Evolutionary conservation across 1,284 basidiomycete species (phyloP).

Genomic region (Rhodotorula sp.): DNA sequence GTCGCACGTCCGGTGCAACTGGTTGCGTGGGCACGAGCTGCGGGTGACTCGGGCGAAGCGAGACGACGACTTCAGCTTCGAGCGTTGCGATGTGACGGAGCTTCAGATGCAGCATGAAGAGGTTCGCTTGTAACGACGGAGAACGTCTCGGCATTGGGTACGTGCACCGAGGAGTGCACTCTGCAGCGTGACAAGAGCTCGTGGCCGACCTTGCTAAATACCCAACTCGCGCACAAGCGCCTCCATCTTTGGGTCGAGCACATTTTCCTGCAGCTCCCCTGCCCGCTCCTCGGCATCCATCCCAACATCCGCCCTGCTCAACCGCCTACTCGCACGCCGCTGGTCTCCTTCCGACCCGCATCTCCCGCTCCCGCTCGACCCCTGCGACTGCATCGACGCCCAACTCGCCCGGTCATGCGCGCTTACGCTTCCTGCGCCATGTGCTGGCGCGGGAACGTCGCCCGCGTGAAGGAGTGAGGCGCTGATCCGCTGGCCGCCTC

Average conservation of each 20-base stretch:
- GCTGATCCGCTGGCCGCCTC: conserved; percentile 6
- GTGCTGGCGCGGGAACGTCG: background rate
- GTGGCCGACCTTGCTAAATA: background rate
- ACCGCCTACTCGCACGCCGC: background rate
- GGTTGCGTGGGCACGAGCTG: too few relatives aligned
- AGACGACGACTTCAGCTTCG: background rate
- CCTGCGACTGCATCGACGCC: conserved; percentile 9
- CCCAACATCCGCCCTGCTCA: background rate
- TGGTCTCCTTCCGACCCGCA: background rate
- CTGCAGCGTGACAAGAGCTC: background rate
- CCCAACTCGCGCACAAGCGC: conserved; percentile 14
- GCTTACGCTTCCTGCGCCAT: background rate
- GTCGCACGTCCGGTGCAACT: too few relatives aligned
- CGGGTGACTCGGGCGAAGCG: background rate
- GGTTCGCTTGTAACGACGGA: too few relatives aligned
- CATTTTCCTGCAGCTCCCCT: background rate
- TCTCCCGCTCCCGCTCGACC: background rate
- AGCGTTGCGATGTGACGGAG: too few relatives aligned
- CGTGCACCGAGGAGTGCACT: background rate
- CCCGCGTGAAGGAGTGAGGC: background rate
- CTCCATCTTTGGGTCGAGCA: conserved; percentile 17
- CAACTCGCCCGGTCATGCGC: background rate
- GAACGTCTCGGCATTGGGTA: too few relatives aligned
- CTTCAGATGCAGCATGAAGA: too few relatives aligned
- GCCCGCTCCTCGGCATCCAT: conserved; percentile 5